Evolutionary conservation across 73 alveolate genomes (phyloP).

Genomic region (Paramecium primaurelia): DNA sequence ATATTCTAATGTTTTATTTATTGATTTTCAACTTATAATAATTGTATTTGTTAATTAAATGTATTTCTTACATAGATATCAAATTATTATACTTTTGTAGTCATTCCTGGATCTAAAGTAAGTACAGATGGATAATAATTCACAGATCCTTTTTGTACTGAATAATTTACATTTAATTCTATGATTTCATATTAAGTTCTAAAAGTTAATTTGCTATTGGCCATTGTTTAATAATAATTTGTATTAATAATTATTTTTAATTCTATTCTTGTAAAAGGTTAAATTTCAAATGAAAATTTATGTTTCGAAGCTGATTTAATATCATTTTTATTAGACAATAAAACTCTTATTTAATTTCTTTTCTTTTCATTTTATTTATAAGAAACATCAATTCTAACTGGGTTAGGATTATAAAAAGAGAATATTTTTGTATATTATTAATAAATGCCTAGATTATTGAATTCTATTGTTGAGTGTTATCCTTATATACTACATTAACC

Average conservation of each 20-base stretch:
- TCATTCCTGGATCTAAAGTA: not conserved
- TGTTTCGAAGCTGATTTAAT: not conserved
- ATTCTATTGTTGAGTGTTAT: not conserved
- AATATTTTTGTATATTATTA: not conserved
- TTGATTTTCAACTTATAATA: not conserved
- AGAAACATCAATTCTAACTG: not conserved
- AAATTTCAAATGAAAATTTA: not conserved
- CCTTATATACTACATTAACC: not conserved
- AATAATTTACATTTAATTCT: not conserved
- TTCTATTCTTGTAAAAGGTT: not conserved
- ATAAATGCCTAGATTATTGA: not conserved
- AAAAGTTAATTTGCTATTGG: not conserved
- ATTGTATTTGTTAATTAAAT: not conserved
- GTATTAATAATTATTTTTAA: not conserved
- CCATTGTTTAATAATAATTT: not conserved
- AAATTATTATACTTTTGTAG: not conserved
- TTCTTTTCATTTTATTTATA: not conserved
- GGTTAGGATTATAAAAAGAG: conserved; percentile 1
- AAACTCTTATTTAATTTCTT: not conserved
- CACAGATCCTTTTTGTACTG: not conserved
- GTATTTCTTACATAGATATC: not conserved
- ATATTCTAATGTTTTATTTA: not conserved
- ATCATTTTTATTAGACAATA: not conserved
- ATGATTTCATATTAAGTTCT: not conserved
- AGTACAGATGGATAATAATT: not conserved